Conservation (phyloP, 2,329 filamentous ascomycete genomes). For the Pseudopithomyces maydicus region DNA sequence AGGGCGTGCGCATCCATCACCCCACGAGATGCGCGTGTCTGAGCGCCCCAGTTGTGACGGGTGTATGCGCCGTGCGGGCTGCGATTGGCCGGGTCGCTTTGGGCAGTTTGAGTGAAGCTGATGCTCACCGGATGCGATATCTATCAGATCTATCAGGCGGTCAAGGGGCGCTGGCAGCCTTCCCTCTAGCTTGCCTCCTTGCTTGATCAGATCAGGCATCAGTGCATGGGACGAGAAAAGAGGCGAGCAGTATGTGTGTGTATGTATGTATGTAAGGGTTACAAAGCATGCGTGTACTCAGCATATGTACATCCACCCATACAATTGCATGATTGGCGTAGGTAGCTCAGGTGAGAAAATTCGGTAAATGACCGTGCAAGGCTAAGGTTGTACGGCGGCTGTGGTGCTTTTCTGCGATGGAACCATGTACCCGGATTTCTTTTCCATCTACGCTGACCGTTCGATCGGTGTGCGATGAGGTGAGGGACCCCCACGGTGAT, state of each 20-base stretch:
- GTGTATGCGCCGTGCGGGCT: not conserved
- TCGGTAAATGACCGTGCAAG: not conserved
- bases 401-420: too few relatives aligned
- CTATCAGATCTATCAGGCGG: too few relatives aligned
- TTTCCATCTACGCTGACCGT: not conserved
- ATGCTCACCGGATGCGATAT: conserved; percentile 1
- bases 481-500: not conserved
- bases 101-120: not conserved
- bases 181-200: not conserved
- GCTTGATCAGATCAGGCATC: too few relatives aligned
- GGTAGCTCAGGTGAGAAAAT: not conserved
- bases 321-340: not conserved
- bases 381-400: not conserved
- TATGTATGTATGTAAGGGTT: too few relatives aligned
- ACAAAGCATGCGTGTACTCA: not conserved
- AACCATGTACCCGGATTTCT: too few relatives aligned
- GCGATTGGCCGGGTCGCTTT: too few relatives aligned
- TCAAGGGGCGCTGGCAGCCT: too few relatives aligned
- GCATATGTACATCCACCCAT: too few relatives aligned
- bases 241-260: too few relatives aligned
- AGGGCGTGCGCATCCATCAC: too few relatives aligned
- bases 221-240: not conserved
- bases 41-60: not conserved
- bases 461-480: not conserved
- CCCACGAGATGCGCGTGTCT: too few relatives aligned